A percentile compares a stretch with the other conserved stretches of the same genome.
Evolutionary conservation across 2,329 filamentous ascomycete genomes (phyloP).

Genomic region (Metarhizium robertsii): DNA sequence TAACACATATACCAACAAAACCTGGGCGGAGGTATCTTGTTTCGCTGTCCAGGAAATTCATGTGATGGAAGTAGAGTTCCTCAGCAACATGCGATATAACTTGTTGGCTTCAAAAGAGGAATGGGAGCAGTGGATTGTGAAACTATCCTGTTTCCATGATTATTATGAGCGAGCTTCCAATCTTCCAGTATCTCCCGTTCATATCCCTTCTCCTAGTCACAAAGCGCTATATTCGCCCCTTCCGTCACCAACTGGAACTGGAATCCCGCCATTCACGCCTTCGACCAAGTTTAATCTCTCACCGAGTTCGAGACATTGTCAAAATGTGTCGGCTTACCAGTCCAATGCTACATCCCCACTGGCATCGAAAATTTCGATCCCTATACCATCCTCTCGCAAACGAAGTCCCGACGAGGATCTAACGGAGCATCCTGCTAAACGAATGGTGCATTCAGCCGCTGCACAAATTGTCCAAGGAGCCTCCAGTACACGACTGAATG

Average conservation of each 20-base stretch:
- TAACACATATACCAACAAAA: slow-evolving; percentile 99
- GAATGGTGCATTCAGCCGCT: slow-evolving; percentile 22
- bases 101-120: slow-evolving; percentile 76
- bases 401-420: slow-evolving; percentile 40
- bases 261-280: slow-evolving; percentile 25
- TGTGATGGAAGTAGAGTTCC: slow-evolving; percentile 99
- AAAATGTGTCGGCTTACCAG: slow-evolving; percentile 30
- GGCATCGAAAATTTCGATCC: slow-evolving; percentile 34
- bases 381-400: slow-evolving; percentile 35
- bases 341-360: slow-evolving; percentile 37
- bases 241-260: slow-evolving; percentile 37
- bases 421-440: slow-evolving; percentile 47
- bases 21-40: slow-evolving; percentile 94
- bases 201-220: slow-evolving; percentile 30
- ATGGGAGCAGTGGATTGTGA: slow-evolving; percentile 81
- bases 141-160: slow-evolving; percentile 70
- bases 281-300: slow-evolving; percentile 27
- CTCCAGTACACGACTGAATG: slow-evolving; percentile 12
- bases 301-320: slow-evolving; percentile 26
- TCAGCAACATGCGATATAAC: slow-evolving; percentile 97
- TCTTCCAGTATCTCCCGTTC: slow-evolving; percentile 30
- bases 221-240: slow-evolving; percentile 34
- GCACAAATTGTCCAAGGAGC: slow-evolving; percentile 9
- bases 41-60: slow-evolving; percentile 94
- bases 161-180: slow-evolving; percentile 67